phyloP scores from a whole-genome alignment of 2,329 filamentous ascomycete species.

The Clarireedia monteithiana region DNA sequence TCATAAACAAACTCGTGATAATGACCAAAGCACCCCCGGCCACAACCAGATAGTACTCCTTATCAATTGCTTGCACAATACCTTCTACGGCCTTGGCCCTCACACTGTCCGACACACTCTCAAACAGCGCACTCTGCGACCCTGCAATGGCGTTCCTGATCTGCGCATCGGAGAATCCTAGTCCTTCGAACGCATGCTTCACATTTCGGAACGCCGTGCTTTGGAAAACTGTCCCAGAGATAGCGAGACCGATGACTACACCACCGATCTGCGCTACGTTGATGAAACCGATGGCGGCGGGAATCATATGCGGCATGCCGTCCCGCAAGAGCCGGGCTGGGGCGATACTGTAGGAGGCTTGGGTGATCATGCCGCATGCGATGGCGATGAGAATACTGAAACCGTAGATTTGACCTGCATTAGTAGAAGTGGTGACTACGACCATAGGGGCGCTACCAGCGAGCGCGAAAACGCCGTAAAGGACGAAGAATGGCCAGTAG shows the following conservation, averaged over 20 bases:
- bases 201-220: slow-evolving; percentile 27
- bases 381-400: slow-evolving; percentile 32
- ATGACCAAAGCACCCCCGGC: slow-evolving; percentile 22
- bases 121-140: slow-evolving; percentile 10
- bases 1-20: slow-evolving; percentile 23
- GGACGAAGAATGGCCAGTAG: slow-evolving; percentile 9
- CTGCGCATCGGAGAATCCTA: slow-evolving; percentile 13
- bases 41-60: slow-evolving; percentile 25
- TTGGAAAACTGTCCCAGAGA: slow-evolving; percentile 31
- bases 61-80: slow-evolving; percentile 24
- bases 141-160: slow-evolving; percentile 22
- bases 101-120: slow-evolving; percentile 5
- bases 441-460: slow-evolving; percentile 24
- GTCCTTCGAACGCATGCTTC: slow-evolving; percentile 13
- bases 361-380: slow-evolving; percentile 29
- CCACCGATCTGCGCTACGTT: slow-evolving; percentile 29
- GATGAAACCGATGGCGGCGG: slow-evolving; percentile 29
- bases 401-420: slow-evolving; percentile 27
- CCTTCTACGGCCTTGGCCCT: slow-evolving; percentile 20
- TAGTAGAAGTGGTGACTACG: slow-evolving; percentile 21
- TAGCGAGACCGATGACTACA: slow-evolving; percentile 28
- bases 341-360: slow-evolving; percentile 9
- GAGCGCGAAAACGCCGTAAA: slow-evolving; percentile 6
- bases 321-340: slow-evolving; percentile 26
- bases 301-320: slow-evolving; percentile 14